Base-by-base conservation (phyloP, 495 filamentous ascomycete genomes). In the Aspergillus leporis region DNA sequence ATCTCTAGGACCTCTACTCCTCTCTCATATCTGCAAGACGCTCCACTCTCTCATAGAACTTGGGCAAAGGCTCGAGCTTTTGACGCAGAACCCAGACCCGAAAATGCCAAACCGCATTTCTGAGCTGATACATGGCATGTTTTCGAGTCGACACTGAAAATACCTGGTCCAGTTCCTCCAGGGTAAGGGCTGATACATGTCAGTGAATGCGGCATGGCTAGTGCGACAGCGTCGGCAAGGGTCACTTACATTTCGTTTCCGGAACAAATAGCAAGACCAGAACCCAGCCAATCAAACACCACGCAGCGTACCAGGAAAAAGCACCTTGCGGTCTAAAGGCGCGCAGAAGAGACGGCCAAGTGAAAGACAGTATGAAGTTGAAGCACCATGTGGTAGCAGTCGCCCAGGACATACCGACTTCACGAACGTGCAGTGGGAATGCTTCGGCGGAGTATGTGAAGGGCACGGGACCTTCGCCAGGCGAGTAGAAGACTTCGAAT, bases 321-420 rank as follows among this genome's bases (percentile, higher is more conserved):
- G 81, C 83, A 12, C 84, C 85, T 38, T 80, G 78, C 2, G 83
- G 74, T 16, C 75, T 78, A 56, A 88, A 80, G 5, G 77, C 72
- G 1, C 62, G 61, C 28, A 75, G 60, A 16, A 88, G 69, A 21
- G 66, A 64, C 0, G 83, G 84, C 73, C 82, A 86, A 0, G 85
- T 86, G 19, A 88, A 74, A 16, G 78, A 81, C 0, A 88, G 71
- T 47, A 86, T 74, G 56, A 82, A 81, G 45, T 79, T 80, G 56
- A 80, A 80, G 51, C 73, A 75, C 78, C 78, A 81, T 0, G 69
- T 73, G n/a, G 77, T 83, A 8, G 74, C 78, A 9, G 78, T 83
- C 14, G 78, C 80, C 74, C 82, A 86, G 0, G 82, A 79, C 88
- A 90, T 91, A 12, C 87, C 88, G 28, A 89, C 75, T 59, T 90